Base-by-base conservation (phyloP, 768 basidiomycete species). In the Tremella yokohamensis region DNA sequence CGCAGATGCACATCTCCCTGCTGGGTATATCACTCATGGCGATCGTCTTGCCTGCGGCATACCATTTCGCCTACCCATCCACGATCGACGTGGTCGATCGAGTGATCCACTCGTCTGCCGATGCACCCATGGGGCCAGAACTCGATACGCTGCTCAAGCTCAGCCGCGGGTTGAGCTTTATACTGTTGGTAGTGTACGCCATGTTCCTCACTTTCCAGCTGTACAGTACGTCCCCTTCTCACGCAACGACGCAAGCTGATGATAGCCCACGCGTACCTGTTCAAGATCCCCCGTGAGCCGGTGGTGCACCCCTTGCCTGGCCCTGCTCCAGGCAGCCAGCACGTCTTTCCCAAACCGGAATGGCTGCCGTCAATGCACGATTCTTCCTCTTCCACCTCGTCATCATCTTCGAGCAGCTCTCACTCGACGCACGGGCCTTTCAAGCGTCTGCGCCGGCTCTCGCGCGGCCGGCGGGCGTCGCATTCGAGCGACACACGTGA, bases 91-190 rank as follows among this genome's bases (percentile, higher is more conserved):
- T 61, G 77, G 64, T 64, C 29, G 39, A 54, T 40, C 40, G 53
- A 13, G 56, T 58, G 11, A 40, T 54, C 15, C 53, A 53, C 13
- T 34, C 39, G 19, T 34, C 29, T 4, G 54, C 61, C 7, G 49
- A 49, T 22, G 44, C 49, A 2, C 61, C 65, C 18, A 62, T 80
- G 74, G 65, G 74, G 76, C 39, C 79, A 78, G 81, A 82, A 62
- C 67, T 80, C 9, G 55, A 70, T 9, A 75, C 80, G n/a, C 62
- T 82, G 16, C 66, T 83, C 37, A 74, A 79, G 57, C 76, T 82
- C 56, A 80, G 79, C 58, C 79, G 81, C 39, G 81, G 81, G 40
- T 77, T 80, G 55, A 79, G 80, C 9, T 77, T 83, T 65, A 79
- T 82, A 53, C 69, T 83, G 8, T 77, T 82, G 22, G 69, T 80